Evolutionary conservation across 83 land plant genomes (phyloP).

Genomic region (Larix sibirica): DNA sequence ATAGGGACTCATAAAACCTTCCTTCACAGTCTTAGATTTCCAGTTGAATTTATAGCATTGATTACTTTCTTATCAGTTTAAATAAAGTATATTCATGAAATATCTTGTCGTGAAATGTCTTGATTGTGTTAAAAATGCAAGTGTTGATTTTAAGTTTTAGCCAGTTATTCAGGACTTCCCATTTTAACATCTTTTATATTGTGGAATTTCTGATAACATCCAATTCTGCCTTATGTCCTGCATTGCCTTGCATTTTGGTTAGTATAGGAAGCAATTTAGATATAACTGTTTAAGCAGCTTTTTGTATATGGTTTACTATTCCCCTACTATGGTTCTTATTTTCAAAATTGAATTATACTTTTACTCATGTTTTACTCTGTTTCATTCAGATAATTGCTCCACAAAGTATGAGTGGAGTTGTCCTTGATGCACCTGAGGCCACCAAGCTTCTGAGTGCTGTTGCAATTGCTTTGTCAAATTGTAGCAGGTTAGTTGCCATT

Average conservation of each 20-base stretch:
- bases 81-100: neutral
- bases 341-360: neutral
- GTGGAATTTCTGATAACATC: conserved; percentile 4
- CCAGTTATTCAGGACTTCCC: neutral
- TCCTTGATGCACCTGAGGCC: conserved; percentile 96
- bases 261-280: neutral
- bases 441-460: conserved; percentile 89
- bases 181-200: too few relatives aligned
- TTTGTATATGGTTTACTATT: neutral
- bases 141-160: too few relatives aligned
- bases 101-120: neutral
- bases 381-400: conserved; percentile 82
- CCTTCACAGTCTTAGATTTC: neutral
- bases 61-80: neutral
- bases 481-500: conserved; percentile 65
- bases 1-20: neutral
- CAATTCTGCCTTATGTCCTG: neutral
- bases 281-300: neutral
- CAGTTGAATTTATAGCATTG: neutral
- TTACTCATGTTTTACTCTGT: neutral
- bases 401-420: conserved; percentile 88
- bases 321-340: neutral
- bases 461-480: conserved; percentile 92
- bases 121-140: neutral
- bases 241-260: neutral